A percentile compares a stretch with the other conserved stretches of the same genome.
Evolutionary conservation across 108 stramenopile species (phyloP).

Genomic region (Nannochloropsis salina): DNA sequence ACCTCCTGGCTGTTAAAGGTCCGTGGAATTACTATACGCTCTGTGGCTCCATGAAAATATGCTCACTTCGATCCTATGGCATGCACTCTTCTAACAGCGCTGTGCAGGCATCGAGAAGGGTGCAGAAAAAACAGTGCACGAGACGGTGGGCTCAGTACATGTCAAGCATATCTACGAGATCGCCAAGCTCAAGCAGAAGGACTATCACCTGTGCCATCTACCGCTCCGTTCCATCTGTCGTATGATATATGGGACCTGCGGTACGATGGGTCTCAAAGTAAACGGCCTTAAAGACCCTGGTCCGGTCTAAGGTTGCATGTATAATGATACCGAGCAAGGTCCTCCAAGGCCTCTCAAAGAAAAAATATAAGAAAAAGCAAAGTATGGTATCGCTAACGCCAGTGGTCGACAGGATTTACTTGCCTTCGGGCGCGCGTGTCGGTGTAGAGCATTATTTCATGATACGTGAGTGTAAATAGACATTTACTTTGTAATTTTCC

Average conservation of each 20-base stretch:
- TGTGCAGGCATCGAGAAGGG: slow-evolving; percentile 54
- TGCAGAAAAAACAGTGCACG: neutral
- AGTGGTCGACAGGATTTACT: no score
- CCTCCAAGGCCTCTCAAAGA: neutral
- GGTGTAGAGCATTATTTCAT: no score
- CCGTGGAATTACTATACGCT: neutral
- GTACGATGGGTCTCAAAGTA: slow-evolving; percentile 43
- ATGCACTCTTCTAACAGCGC: slow-evolving; percentile 40
- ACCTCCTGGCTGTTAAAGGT: slow-evolving; percentile 40
- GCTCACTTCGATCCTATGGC: neutral
- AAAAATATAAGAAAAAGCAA: neutral
- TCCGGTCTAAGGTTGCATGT: neutral
- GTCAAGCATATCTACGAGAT: slow-evolving; percentile 55
- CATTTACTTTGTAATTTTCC: no score
- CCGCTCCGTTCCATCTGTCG: slow-evolving; percentile 48
- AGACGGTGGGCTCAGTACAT: slow-evolving; percentile 35
- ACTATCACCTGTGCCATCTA: slow-evolving; percentile 33
- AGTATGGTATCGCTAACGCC: no score
- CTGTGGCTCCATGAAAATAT: neutral
- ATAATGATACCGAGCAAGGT: neutral
- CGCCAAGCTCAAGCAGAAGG: slow-evolving; percentile 50
- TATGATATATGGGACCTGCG: slow-evolving; percentile 34
- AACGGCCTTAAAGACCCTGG: neutral
- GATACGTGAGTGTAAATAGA: no score
- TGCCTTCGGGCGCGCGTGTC: no score